These are phyloP conservation scores for Aureobasidium mangrovei DNA, from an alignment of 2,329 filamentous ascomycete genomes.

Conservation along the genomic window DNA sequence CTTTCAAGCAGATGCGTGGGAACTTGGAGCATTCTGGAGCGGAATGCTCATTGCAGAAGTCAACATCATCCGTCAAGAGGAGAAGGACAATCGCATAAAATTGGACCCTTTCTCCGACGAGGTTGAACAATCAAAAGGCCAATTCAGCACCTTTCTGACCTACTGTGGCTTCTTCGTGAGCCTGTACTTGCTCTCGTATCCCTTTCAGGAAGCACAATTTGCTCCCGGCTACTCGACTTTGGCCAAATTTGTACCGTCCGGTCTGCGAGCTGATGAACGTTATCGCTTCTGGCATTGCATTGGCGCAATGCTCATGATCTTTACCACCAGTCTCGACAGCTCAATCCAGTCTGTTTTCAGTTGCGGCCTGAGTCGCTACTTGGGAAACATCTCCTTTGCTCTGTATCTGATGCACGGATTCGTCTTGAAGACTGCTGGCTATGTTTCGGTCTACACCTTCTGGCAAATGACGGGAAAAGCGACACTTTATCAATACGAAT, in stretches of 20 bases:
- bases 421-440: constrained; percentile 45
- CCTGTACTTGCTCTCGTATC: constrained; percentile 46
- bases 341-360: constrained; percentile 44
- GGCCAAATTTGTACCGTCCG: constrained; percentile 37
- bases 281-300: constrained; percentile 50
- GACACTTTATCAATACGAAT: constrained; percentile 35
- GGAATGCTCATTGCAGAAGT: constrained; percentile 50
- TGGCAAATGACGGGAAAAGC: constrained; percentile 42
- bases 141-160: constrained; percentile 24
- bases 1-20: constrained; percentile 45
- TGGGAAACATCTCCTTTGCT: constrained; percentile 51
- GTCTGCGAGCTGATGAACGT: constrained; percentile 38
- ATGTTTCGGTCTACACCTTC: constrained; percentile 40
- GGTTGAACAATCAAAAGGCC: background rate
- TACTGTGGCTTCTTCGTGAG: constrained; percentile 38
- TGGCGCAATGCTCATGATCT: constrained; percentile 44
- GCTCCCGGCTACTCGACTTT: constrained; percentile 48
- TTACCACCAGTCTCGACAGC: constrained; percentile 37
- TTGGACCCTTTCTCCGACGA: constrained; percentile 8
- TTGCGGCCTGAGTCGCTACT: constrained; percentile 42
- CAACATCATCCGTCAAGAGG: constrained; percentile 35
- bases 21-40: constrained; percentile 47
- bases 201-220: constrained; percentile 32
- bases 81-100: background rate
- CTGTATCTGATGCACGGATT: constrained; percentile 54